A percentile compares a stretch with the other conserved stretches of the same genome.
phyloP scores from a whole-genome alignment of 2,329 filamentous ascomycete species.

The Aspergillus arachidicola region DNA sequence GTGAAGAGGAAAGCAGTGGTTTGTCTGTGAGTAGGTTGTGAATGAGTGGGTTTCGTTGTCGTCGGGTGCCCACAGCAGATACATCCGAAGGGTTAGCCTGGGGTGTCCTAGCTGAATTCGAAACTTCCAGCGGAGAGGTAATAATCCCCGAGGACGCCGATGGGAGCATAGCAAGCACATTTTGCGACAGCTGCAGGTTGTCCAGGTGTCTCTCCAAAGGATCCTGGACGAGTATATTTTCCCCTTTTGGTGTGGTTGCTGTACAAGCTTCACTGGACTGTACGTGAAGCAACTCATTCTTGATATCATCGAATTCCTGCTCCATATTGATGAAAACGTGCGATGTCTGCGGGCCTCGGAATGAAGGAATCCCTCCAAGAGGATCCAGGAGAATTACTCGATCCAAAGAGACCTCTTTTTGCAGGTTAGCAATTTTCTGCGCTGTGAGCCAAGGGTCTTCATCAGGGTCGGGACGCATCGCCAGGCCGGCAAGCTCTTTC shows the following conservation, averaged over 20 bases:
- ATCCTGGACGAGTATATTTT: slow-evolving; percentile 32
- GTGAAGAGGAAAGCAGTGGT: slow-evolving; percentile 85
- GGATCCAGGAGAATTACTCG: slow-evolving; percentile 87
- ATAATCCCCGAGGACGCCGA: slow-evolving; percentile 84
- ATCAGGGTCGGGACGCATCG: slow-evolving; percentile 47
- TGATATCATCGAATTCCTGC: slow-evolving; percentile 77
- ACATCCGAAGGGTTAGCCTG: slow-evolving; percentile 32
- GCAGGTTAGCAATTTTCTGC: slow-evolving; percentile 43
- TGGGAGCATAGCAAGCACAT: slow-evolving; percentile 74
- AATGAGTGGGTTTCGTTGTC: slow-evolving; percentile 80
- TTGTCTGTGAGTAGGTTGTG: slow-evolving; percentile 97
- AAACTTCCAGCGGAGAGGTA: slow-evolving; percentile 82
- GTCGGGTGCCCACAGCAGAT: slow-evolving; percentile 57
- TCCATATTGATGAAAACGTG: slow-evolving; percentile 92
- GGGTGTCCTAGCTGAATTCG: slow-evolving; percentile 54
- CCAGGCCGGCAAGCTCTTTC: slow-evolving; percentile 71
- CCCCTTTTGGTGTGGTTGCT: slow-evolving; percentile 13
- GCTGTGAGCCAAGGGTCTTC: slow-evolving; percentile 47
- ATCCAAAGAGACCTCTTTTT: slow-evolving; percentile 68
- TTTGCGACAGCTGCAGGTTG: slow-evolving; percentile 73
- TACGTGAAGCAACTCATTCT: slow-evolving; percentile 57
- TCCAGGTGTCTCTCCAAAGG: slow-evolving; percentile 57
- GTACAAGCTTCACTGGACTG: slow-evolving; percentile 19
- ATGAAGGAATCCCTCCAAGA: slow-evolving; percentile 77
- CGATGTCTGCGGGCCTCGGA: slow-evolving; percentile 60